Conservation (phyloP, 352 stramenopile genomes). For the Blastocystis sp. region DNA sequence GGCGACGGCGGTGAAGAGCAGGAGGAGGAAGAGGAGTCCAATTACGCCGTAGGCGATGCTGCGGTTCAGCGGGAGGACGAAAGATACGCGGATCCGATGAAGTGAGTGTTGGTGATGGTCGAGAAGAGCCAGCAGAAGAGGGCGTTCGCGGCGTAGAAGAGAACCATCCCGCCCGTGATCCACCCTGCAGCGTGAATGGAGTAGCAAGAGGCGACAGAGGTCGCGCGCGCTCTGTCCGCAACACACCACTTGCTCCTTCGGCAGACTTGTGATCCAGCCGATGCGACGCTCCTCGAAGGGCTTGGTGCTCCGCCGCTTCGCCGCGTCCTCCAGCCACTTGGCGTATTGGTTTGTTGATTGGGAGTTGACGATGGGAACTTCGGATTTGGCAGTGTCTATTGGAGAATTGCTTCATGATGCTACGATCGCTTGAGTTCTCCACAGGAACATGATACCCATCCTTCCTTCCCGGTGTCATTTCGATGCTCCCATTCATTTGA, state of each 20-base stretch:
- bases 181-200: neutral
- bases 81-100: neutral
- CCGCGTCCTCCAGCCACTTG: neutral
- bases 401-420: neutral
- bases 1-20: neutral
- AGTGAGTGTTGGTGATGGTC: neutral
- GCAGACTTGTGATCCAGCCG: neutral
- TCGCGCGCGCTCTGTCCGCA: neutral
- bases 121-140: neutral
- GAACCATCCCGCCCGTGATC: neutral
- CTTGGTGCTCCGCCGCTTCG: neutral
- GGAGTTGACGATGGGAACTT: neutral
- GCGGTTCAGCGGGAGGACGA: neutral
- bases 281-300: constrained; percentile 30
- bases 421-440: too few species aligned
- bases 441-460: too few species aligned
- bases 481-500: neutral
- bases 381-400: neutral
- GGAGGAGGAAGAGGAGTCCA: neutral
- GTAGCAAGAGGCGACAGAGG: neutral
- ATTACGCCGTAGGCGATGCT: neutral
- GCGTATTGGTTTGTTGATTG: neutral
- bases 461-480: too few species aligned
- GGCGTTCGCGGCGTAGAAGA: constrained; percentile 18
- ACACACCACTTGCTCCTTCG: neutral